These are phyloP conservation scores for Ophiostoma australiae DNA, from an alignment of 2,329 filamentous ascomycete species.

Conservation along the genomic window DNA sequence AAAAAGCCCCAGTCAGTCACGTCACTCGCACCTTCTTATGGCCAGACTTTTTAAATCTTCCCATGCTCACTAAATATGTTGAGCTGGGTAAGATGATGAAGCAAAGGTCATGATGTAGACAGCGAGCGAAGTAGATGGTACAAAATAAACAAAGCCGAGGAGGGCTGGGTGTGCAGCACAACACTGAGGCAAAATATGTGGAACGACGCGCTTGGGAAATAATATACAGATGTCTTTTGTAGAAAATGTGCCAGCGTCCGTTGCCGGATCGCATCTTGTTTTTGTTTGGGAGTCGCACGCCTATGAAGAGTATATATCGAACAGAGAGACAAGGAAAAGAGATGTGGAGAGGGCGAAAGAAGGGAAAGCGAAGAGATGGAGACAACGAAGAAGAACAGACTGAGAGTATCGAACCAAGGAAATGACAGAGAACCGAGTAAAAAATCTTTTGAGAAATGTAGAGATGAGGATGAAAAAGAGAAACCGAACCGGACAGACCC, in stretches of 20 bases:
- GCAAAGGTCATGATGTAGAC: neutral
- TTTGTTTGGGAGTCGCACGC: constrained; percentile 26
- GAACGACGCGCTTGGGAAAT: constrained; percentile 7
- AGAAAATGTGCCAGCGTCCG: constrained; percentile 24
- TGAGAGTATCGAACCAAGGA: constrained; percentile 24
- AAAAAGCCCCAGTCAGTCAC: neutral
- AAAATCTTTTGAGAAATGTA: constrained; percentile 21
- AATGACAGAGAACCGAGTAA: constrained; percentile 29
- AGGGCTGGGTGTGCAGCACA: neutral
- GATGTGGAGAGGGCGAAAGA: constrained; percentile 8
- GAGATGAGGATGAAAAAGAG: constrained; percentile 12
- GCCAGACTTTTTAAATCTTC: neutral
- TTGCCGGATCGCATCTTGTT: constrained; percentile 23
- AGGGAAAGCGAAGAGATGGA: neutral
- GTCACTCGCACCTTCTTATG: neutral
- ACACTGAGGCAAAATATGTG: constrained; percentile 13
- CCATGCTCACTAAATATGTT: neutral
- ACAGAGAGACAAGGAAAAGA: constrained; percentile 19
- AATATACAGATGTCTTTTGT: constrained; percentile 27
- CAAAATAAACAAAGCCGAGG: neutral
- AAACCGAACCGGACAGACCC: constrained; percentile 28
- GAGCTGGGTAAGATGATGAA: neutral
- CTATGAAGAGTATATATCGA: constrained; percentile 29
- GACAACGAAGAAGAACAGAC: neutral
- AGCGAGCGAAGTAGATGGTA: neutral